Percentiles rank a stretch among this genome's conserved stretches.
Evolutionary conservation across 2,329 filamentous ascomycete genomes (phyloP).

Genomic region (Dothiorella sarmentorum): DNA sequence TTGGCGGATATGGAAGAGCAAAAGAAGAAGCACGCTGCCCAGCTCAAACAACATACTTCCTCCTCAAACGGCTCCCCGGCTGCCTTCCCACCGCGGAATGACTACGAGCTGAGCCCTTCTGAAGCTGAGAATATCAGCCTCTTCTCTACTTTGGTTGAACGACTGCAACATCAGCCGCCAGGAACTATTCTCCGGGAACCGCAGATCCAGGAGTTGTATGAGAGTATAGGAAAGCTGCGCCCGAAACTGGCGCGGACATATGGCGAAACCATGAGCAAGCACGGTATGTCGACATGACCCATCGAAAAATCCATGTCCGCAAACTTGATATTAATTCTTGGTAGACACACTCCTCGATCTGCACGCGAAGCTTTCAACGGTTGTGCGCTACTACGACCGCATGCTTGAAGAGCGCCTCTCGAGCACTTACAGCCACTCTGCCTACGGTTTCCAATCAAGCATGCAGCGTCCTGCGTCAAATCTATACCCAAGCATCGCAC

Average conservation of each 20-base stretch:
- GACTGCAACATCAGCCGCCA: conserved; percentile 89
- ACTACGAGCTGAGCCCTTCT: conserved; percentile 88
- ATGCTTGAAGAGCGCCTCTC: conserved; percentile 96
- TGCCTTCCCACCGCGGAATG: conserved; percentile 70
- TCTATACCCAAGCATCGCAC: conserved; percentile 66
- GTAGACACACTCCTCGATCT: conserved; percentile 90
- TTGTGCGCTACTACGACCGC: conserved; percentile 94
- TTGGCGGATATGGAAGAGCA: conserved; percentile 97
- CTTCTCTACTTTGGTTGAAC: conserved; percentile 89
- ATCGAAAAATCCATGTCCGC: too few relatives aligned
- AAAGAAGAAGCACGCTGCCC: conserved; percentile 83
- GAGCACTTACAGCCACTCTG: conserved; percentile 75
- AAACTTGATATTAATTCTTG: too few relatives aligned
- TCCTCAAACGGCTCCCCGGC: conserved; percentile 48
- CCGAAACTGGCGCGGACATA: conserved; percentile 94
- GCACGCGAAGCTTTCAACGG: conserved; percentile 91
- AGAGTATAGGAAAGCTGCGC: conserved; percentile 88
- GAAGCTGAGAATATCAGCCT: conserved; percentile 98
- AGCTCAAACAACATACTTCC: conserved; percentile 75
- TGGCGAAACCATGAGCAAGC: conserved; percentile 99
- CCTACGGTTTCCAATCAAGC: conserved; percentile 36
- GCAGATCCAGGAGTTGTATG: conserved; percentile 96
- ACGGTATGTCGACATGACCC: too few relatives aligned
- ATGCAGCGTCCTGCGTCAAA: conserved; percentile 45
- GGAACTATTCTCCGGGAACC: conserved; percentile 95